These are phyloP conservation scores for Aspergillus brasiliensis DNA, from an alignment of 2,329 filamentous ascomycete genomes.

Conservation along the genomic window DNA sequence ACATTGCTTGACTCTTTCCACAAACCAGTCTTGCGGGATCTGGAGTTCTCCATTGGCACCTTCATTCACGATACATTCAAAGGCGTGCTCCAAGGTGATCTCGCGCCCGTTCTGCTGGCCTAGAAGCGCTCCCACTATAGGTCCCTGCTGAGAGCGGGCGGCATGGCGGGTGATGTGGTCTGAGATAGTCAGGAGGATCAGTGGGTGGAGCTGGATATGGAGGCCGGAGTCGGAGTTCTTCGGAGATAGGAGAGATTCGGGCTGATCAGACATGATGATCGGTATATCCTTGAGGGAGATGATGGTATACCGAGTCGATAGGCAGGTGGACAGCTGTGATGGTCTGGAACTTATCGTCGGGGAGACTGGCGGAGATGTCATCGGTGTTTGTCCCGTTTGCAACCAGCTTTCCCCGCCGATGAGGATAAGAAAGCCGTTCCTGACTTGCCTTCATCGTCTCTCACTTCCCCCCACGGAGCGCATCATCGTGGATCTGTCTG, in stretches of 20 bases:
- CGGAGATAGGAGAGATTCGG: conserved; percentile 65
- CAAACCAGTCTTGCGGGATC: conserved; percentile 73
- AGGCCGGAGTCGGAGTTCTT: conserved; percentile 74
- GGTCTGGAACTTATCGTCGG: neutral
- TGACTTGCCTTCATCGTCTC: neutral
- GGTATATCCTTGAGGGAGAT: neutral
- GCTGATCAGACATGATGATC: conserved; percentile 51
- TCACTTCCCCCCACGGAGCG: neutral
- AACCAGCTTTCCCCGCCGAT: conserved; percentile 31
- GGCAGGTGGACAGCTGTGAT: neutral
- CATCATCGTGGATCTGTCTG: neutral
- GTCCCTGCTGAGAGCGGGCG: conserved; percentile 71
- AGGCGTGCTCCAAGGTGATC: conserved; percentile 90
- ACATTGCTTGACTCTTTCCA: conserved; percentile 81
- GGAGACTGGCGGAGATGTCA: conserved; percentile 21
- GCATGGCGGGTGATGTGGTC: conserved; percentile 94
- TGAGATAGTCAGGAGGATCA: conserved; percentile 93
- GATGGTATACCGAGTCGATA: neutral
- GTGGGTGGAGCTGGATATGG: conserved; percentile 82
- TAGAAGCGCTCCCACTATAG: conserved; percentile 82
- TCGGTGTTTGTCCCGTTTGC: conserved; percentile 38
- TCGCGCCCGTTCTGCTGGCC: conserved; percentile 89
- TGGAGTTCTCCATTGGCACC: conserved; percentile 59
- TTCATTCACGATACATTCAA: conserved; percentile 69
- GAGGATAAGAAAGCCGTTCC: neutral